Evolutionary conservation across 2,329 filamentous ascomycete species (phyloP).

Genomic region (Aspergillus latus): DNA sequence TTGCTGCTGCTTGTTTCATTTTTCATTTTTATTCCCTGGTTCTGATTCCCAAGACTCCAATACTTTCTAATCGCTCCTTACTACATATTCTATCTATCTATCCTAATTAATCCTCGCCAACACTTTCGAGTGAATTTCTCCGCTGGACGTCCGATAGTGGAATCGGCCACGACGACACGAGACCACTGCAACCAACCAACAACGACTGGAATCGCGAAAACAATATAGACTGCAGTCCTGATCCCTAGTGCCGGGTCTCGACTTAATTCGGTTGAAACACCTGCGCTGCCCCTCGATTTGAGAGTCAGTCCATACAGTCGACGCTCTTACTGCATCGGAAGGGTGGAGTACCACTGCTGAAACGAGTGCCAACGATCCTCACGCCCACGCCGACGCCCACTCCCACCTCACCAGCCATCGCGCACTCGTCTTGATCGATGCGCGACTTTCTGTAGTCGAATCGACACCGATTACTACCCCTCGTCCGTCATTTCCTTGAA

Average conservation of each 20-base stretch:
- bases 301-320: conserved; percentile 10
- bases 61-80: neutral
- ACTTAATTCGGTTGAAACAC: conserved; percentile 21
- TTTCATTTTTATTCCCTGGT: neutral
- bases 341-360: conserved; percentile 22
- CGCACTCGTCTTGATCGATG: neutral
- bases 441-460: neutral
- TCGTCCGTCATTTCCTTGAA: conserved; percentile 12
- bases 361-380: conserved; percentile 15
- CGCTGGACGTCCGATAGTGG: neutral
- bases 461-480: conserved; percentile 3
- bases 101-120: conserved; percentile 4
- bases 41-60: neutral
- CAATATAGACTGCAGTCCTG: conserved; percentile 6
- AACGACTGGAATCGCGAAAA: conserved; percentile 7
- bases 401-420: neutral
- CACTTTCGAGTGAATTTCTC: neutral
- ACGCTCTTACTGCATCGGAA: conserved; percentile 13
- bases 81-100: neutral
- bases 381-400: neutral
- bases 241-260: conserved; percentile 11
- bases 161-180: conserved; percentile 15
- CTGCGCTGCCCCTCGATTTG: conserved; percentile 11
- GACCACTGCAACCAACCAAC: conserved; percentile 18
- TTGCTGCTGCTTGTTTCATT: conserved; percentile 20